Conservation (phyloP, 202 grass and related monocot species). For the Hordeum pubiflorum region DNA sequence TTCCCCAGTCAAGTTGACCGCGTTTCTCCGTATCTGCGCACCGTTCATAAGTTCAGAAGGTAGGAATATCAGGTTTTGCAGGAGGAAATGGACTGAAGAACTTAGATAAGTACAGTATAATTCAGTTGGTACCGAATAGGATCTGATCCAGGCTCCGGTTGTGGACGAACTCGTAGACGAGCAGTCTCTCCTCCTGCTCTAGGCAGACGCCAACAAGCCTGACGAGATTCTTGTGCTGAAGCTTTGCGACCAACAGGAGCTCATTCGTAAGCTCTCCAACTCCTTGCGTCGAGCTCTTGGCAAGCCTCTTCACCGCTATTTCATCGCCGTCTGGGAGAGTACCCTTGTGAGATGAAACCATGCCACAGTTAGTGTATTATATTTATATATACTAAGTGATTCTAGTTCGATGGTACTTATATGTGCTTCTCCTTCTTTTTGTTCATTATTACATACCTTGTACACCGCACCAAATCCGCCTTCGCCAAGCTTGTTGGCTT, state of each 20-base stretch:
- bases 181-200: slow-evolving; percentile 43
- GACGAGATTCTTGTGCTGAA: slow-evolving; percentile 71
- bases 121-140: slow-evolving; percentile 35
- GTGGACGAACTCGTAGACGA: slow-evolving; percentile 63
- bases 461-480: slow-evolving; percentile 58
- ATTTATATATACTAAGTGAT: too few species aligned
- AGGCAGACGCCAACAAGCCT: slow-evolving; percentile 63
- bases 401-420: too few species aligned
- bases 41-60: not conserved
- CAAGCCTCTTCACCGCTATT: slow-evolving; percentile 68
- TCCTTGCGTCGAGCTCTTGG: slow-evolving; percentile 38
- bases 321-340: slow-evolving; percentile 31
- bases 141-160: slow-evolving; percentile 57
- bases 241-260: slow-evolving; percentile 49
- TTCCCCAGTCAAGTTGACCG: slow-evolving; percentile 32
- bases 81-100: not conserved
- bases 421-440: too few species aligned
- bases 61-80: not conserved
- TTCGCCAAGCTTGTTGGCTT: slow-evolving; percentile 59
- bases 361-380: too few species aligned
- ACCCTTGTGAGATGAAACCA: slow-evolving; percentile 19
- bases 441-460: slow-evolving; percentile 28
- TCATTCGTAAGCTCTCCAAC: slow-evolving; percentile 56
- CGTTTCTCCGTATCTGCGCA: slow-evolving; percentile 8
- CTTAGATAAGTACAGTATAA: not conserved